Evolutionary conservation across 495 filamentous ascomycete species (phyloP), one percentile per base, ranked within the genome.

Genomic region (Chlorociboria aeruginascens): DNA sequence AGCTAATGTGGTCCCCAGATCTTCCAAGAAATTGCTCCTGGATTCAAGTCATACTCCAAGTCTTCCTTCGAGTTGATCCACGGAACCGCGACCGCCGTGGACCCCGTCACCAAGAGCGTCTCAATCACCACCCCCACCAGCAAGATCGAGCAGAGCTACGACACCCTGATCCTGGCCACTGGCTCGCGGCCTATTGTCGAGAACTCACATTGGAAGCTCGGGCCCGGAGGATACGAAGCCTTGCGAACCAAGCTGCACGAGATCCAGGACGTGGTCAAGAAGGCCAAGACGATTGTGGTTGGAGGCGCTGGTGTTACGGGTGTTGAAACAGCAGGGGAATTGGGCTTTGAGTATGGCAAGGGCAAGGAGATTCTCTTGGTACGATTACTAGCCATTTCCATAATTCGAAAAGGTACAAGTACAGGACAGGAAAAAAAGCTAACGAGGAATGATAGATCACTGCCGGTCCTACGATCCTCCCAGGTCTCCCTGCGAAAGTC

Each of bases 261-360:
- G 3, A 66, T 72, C 30, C 72, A 73, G 39, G 45, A 68, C 8
- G 37, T 56, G 14, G 70, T 86, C 43, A 51, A 64, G 3, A 49
- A 33, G 1, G 82, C 82, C 16, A 71, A 76, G 42, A 70, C 64
- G 16, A 77, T 89, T 47, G 72, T 82, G 4, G 61, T 86, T 37
- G 79, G 68, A 6, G 86, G 86, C 30, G 85, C 69, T 0, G 86
- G 86, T 0, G 64, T 78, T 3, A 76, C 82, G 2, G 85, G 81
- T 9, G 71, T 86, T 37, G 81, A 85, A 52, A 49, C 77, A 1
- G 70, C 72, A 1, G 81, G 70, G 32, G 82, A 85, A 61, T 56
- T 82, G 16, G 75, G 69, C 6, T 68, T 72, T 16, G 67, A 67
- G 38, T 68, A 61, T 39, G 63, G 61, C 13, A 50, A 53, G 39